Evolutionary conservation across 192 early-diverging fungal genomes (phyloP).

Genomic region (Mycoemilia scoparia): DNA sequence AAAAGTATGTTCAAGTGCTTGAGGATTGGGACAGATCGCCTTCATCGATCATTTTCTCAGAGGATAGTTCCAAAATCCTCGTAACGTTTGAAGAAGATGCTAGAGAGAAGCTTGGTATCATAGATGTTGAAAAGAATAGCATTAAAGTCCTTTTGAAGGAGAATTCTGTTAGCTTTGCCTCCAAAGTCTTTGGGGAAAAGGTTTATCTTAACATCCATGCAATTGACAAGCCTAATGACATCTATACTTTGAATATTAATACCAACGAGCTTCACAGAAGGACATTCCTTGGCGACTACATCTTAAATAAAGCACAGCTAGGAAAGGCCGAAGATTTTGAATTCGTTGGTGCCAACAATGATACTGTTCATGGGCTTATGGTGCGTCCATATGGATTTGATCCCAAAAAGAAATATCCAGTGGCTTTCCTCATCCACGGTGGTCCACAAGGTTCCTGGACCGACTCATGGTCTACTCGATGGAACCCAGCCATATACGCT

Average conservation of each 20-base stretch:
- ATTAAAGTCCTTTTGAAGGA: constrained; percentile 28
- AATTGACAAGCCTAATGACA: constrained; percentile 32
- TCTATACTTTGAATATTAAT: constrained; percentile 23
- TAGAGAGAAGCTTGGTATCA: constrained; percentile 37
- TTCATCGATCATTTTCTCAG: constrained; percentile 30
- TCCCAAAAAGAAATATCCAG: constrained; percentile 38
- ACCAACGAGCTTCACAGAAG: constrained; percentile 13
- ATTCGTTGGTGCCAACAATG: constrained; percentile 39
- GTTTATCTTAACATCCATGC: constrained; percentile 31
- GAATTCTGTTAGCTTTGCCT: constrained; percentile 28
- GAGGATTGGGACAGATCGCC: constrained; percentile 46
- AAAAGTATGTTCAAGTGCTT: constrained; percentile 24
- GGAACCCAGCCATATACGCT: constrained; percentile 63
- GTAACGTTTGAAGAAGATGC: constrained; percentile 50
- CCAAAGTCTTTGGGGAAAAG: constrained; percentile 17
- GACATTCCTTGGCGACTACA: constrained; percentile 21
- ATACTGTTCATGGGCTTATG: constrained; percentile 23
- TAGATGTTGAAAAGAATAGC: constrained; percentile 31
- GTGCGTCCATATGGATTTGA: constrained; percentile 30
- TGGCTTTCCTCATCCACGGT: constrained; percentile 70
- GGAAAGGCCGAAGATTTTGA: constrained; percentile 40
- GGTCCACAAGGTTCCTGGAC: constrained; percentile 49
- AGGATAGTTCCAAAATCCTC: constrained; percentile 29
- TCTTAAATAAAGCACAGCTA: constrained; percentile 17
- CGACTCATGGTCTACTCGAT: constrained; percentile 36